These are phyloP conservation scores for Tulasnella sp. DNA, from an alignment of 768 basidiomycete species.

Conservation along the genomic window DNA sequence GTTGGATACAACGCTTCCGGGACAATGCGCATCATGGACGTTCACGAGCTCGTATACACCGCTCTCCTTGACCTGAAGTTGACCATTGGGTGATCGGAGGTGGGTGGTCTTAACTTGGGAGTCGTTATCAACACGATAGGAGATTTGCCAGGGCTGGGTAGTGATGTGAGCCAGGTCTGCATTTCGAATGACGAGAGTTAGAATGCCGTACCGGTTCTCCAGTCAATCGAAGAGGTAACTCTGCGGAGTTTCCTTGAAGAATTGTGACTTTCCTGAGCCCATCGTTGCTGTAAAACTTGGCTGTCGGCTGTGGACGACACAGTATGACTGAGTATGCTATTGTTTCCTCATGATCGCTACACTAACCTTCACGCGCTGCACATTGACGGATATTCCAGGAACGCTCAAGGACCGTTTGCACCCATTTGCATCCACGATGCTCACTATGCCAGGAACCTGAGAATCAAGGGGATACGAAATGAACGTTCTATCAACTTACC, in stretches of 20 bases:
- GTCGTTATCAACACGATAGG: conserved; percentile 46
- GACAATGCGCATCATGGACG: conserved; percentile 77
- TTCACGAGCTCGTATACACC: conserved; percentile 67
- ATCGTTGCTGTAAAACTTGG: conserved; percentile 63
- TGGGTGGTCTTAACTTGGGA: conserved; percentile 31
- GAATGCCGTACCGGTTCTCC: conserved; percentile 63
- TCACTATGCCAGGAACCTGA: conserved; percentile 33
- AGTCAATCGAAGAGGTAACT: conserved; percentile 71
- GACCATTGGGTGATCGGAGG: conserved; percentile 53
- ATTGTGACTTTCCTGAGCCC: conserved; percentile 46
- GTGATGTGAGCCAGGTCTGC: background rate
- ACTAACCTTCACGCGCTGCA: conserved; percentile 62
- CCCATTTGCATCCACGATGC: conserved; percentile 76
- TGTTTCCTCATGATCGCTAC: background rate
- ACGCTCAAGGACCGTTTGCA: conserved; percentile 67
- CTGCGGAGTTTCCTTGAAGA: conserved; percentile 58
- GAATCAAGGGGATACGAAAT: background rate
- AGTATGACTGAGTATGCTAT: background rate
- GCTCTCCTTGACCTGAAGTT: conserved; percentile 56
- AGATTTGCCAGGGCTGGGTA: conserved; percentile 72
- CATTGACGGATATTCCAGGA: conserved; percentile 72
- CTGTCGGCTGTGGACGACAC: conserved; percentile 53
- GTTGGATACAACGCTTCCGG: conserved; percentile 49
- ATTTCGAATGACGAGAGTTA: background rate
- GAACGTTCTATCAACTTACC: conserved; percentile 31